Base-by-base conservation (phyloP, 1,284 basidiomycete genomes). In the Tranzscheliella williamsii region DNA sequence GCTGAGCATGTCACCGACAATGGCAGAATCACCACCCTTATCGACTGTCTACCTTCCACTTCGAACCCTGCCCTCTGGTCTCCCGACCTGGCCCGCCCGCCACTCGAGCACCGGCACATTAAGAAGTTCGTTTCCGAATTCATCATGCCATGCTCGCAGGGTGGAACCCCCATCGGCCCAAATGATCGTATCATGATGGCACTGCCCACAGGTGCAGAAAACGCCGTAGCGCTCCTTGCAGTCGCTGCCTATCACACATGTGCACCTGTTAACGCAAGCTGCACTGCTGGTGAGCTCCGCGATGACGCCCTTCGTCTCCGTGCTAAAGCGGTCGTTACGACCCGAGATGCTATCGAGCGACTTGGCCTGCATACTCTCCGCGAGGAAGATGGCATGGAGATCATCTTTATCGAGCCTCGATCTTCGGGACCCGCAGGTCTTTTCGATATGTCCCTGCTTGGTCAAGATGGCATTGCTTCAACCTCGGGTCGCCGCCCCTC, bases 101-200 rank as follows among this genome's bases (percentile, higher is more conserved):
- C 75, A 12, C 45, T 77, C 31, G 69, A 71, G 53, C 75, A 77
- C 17, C 48, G 61, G 12, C 70, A 68, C 42, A 64, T 75, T 50
- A 73, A 72, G 44, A 39, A 53, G 12, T 77, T 75, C 35, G 60
- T 76, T 24, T 37, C 52, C 42, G 56, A 60, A 29, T 77, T 77
- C 38, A 44, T 63, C 33, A 54, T 77, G 7, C 75, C 75, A 36
- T 55, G 58, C 16, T 58, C 60, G 1, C 41, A 48, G 16, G 36
- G 37, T 24, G 16, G 45, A 9, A 24, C 48, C 9, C 68, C 67
- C 3, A 46, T 77, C 7, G 58, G 58, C 18, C 65, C 66, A 42
- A 77, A 77, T 44, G 73, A 77, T 41, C 72, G 75, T 35, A 60
- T 77, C 46, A 76, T 76, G 73, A 73, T 77, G 73, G 72, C 72